Evolutionary conservation across 148 eudicot genomes (phyloP).

Genomic region (Hydrangea macrophylla): DNA sequence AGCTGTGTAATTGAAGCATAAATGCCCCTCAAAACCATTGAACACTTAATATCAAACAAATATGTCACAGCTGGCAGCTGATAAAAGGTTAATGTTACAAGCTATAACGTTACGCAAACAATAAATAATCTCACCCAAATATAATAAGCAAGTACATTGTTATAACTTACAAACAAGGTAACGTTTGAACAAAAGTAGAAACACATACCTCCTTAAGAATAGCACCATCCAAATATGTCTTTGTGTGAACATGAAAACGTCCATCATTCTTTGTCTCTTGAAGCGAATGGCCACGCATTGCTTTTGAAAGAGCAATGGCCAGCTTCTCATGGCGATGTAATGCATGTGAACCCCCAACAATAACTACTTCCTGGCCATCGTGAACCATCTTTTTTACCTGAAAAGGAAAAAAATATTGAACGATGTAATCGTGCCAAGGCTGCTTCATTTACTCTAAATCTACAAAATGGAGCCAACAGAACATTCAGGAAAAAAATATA

Average conservation of each 20-base stretch:
- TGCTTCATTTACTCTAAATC: background rate
- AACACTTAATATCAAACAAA: background rate
- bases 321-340: constrained; percentile 93
- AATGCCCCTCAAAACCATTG: background rate
- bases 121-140: background rate
- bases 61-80: background rate
- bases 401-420: constrained; percentile 19
- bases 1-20: background rate
- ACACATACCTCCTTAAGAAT: constrained; percentile 80
- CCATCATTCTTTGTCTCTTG: constrained; percentile 97
- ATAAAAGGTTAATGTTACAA: background rate
- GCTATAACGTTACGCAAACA: background rate
- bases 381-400: constrained; percentile 94
- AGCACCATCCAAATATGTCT: constrained; percentile 93
- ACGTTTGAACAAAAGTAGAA: background rate
- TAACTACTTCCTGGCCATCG: constrained; percentile 82
- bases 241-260: constrained; percentile 93
- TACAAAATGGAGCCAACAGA: background rate
- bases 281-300: constrained; percentile 89
- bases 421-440: too few species aligned
- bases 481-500: background rate
- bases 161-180: background rate
- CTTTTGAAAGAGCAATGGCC: constrained; percentile 95
- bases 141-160: background rate
- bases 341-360: constrained; percentile 83